These are phyloP conservation scores for Colletotrichum tofieldiae DNA, from an alignment of 2,329 filamentous ascomycete genomes.

Conservation along the genomic window DNA sequence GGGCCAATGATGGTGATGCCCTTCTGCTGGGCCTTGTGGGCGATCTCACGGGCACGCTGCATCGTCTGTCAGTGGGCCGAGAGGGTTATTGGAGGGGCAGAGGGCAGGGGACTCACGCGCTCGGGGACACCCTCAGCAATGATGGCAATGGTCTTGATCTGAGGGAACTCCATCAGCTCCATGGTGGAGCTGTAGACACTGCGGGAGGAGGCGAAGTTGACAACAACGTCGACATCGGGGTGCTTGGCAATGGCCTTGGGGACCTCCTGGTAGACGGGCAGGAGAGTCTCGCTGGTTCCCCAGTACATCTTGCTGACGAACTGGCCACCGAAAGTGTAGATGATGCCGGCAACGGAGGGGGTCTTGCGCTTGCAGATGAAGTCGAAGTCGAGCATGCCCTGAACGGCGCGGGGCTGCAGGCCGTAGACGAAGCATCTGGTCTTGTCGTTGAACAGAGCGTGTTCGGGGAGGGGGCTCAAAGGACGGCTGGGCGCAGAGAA, in stretches of 20 bases:
- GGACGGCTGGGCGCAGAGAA: conserved; percentile 95
- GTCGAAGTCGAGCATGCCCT: conserved; percentile 98
- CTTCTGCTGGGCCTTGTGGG: conserved; percentile 97
- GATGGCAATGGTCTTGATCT: conserved; percentile 99
- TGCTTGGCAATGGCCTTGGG: conserved; percentile 96
- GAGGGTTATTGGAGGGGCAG: neutral
- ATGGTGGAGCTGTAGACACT: conserved; percentile 99
- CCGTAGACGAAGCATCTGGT: conserved; percentile 99
- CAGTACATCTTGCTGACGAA: conserved; percentile 99
- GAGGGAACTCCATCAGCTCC: conserved; percentile 97
- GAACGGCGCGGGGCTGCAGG: conserved; percentile 93
- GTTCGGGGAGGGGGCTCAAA: conserved; percentile 87
- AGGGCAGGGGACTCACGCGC: conserved; percentile 76
- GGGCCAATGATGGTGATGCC: conserved; percentile 99
- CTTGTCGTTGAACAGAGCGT: conserved; percentile 99
- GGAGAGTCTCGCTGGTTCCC: conserved; percentile 98
- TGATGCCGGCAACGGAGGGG: conserved; percentile 97
- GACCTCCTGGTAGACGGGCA: conserved; percentile 97
- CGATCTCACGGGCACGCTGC: conserved; percentile 96
- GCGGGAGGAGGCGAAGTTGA: conserved; percentile 99
- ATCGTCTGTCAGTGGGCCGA: conserved; percentile 43
- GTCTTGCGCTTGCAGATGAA: conserved; percentile 99
- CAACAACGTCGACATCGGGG: conserved; percentile 95
- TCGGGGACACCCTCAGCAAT: conserved; percentile 99
- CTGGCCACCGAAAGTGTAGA: conserved; percentile 99